These are phyloP conservation scores for Vanrija humicola DNA, from an alignment of 1,284 basidiomycete species.

Conservation along the genomic window DNA sequence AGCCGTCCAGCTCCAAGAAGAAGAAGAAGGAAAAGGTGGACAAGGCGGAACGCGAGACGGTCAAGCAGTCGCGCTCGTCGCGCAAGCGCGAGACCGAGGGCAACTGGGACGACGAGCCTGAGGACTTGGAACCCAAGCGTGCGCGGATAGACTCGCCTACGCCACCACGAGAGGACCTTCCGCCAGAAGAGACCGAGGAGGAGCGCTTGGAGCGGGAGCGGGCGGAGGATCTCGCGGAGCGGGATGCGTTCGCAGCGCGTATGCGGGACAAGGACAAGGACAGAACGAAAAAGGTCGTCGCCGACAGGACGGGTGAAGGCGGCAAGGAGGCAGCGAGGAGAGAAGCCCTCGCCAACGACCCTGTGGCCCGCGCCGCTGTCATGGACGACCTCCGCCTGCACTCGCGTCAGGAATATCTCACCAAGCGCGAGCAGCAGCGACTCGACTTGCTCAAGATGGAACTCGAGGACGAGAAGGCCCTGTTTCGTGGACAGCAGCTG, in stretches of 20 bases:
- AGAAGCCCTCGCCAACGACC: constrained; percentile 77
- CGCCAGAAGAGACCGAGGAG: constrained; percentile 59
- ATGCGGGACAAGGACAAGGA: constrained; percentile 79
- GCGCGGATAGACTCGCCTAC: constrained; percentile 41
- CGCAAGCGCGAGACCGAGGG: constrained; percentile 69
- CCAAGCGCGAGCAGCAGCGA: constrained; percentile 92
- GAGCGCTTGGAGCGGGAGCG: constrained; percentile 68
- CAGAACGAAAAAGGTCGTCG: constrained; percentile 83
- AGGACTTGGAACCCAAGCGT: constrained; percentile 59
- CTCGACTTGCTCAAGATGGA: constrained; percentile 90
- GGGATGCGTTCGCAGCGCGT: constrained; percentile 89
- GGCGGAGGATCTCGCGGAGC: constrained; percentile 71
- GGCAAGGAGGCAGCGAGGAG: constrained; percentile 79
- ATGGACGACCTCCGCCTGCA: constrained; percentile 78
- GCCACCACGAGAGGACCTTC: constrained; percentile 36
- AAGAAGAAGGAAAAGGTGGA: constrained; percentile 52
- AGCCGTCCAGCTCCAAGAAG: constrained; percentile 36
- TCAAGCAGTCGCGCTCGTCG: constrained; percentile 56
- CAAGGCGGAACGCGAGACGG: constrained; percentile 51
- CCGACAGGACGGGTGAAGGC: constrained; percentile 79
- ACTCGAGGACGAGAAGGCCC: constrained; percentile 83
- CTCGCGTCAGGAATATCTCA: constrained; percentile 89
- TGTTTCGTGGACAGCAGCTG: constrained; percentile 77
- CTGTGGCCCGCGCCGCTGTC: constrained; percentile 67
- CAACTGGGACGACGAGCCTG: constrained; percentile 51